Evolutionary conservation across 1,284 basidiomycete species (phyloP).

Genomic region (Tremellales sp.): DNA sequence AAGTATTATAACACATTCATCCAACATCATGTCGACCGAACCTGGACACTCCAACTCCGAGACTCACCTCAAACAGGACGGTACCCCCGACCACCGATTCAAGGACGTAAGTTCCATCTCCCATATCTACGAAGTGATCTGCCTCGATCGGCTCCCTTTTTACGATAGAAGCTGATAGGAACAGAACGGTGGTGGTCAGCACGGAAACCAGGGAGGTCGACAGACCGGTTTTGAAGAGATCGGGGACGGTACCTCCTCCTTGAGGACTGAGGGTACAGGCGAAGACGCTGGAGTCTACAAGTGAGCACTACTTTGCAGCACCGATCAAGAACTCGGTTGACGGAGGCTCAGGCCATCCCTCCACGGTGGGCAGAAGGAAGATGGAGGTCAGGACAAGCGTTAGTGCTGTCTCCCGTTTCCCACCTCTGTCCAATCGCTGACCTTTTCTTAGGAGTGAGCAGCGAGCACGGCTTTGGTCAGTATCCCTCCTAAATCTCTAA

Average conservation of each 20-base stretch:
- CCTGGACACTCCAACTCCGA: conserved; percentile 32
- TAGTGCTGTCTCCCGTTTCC: conserved; percentile 6
- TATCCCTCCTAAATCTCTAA: not conserved
- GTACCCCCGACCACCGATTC: conserved; percentile 42
- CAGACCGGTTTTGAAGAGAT: conserved; percentile 32
- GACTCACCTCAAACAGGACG: conserved; percentile 28
- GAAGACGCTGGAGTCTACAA: conserved; percentile 38
- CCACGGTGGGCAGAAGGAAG: conserved; percentile 38
- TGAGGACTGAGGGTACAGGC: conserved; percentile 39
- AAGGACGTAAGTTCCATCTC: conserved; percentile 27
- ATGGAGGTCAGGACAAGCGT: conserved; percentile 36
- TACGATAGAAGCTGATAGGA: conserved; percentile 1
- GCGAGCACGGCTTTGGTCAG: conserved; percentile 24
- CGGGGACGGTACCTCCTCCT: conserved; percentile 36
- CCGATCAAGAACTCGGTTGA: too few species aligned
- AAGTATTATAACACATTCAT: not conserved
- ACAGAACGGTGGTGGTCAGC: conserved; percentile 38
- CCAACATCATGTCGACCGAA: conserved; percentile 16
- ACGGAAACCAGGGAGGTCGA: conserved; percentile 35
- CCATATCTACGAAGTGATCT: not conserved
- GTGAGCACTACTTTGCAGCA: too few species aligned
- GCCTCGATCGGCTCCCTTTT: not conserved
- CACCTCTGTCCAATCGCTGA: not conserved
- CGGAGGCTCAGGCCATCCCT: conserved; percentile 27
- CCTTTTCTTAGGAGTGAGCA: conserved; percentile 8